phyloP scores from a whole-genome alignment of 768 basidiomycete species.

The Suillus placidus region DNA sequence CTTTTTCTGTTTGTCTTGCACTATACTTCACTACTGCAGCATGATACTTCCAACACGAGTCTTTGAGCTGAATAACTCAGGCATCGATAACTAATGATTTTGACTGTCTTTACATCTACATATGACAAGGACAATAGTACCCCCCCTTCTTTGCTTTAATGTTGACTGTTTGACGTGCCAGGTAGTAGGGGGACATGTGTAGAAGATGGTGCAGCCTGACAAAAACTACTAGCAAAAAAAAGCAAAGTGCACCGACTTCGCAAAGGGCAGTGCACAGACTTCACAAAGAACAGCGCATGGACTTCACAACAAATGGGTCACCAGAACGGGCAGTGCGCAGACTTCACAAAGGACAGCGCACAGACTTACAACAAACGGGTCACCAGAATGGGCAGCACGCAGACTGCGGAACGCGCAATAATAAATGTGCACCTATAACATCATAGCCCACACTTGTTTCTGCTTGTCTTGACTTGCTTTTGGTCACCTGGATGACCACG shows the following conservation, averaged over 20 bases:
- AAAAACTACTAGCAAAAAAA: not conserved
- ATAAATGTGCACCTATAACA: conserved; percentile 1
- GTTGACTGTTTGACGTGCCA: not conserved
- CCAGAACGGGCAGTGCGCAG: too few species aligned
- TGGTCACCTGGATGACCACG: too few species aligned
- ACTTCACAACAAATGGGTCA: too few species aligned
- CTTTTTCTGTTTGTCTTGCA: not conserved
- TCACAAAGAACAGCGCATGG: too few species aligned
- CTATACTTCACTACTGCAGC: not conserved
- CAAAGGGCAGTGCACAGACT: too few species aligned
- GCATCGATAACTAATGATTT: not conserved
- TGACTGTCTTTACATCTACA: not conserved
- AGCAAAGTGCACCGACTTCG: too few species aligned
- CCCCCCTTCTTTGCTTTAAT: not conserved
- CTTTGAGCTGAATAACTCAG: not conserved
- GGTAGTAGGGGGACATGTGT: too few species aligned
- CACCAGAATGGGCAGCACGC: not conserved
- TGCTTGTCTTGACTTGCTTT: too few species aligned
- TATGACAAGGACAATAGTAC: not conserved
- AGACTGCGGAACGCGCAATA: not conserved
- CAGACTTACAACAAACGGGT: not conserved
- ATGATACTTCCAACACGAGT: not conserved
- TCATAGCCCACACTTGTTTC: too few species aligned
- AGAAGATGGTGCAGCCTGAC: too few species aligned
- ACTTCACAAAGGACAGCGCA: not conserved